phyloP scores from a whole-genome alignment of 192 early-diverging fungal species.

The Martensiomyces pterosporus region DNA sequence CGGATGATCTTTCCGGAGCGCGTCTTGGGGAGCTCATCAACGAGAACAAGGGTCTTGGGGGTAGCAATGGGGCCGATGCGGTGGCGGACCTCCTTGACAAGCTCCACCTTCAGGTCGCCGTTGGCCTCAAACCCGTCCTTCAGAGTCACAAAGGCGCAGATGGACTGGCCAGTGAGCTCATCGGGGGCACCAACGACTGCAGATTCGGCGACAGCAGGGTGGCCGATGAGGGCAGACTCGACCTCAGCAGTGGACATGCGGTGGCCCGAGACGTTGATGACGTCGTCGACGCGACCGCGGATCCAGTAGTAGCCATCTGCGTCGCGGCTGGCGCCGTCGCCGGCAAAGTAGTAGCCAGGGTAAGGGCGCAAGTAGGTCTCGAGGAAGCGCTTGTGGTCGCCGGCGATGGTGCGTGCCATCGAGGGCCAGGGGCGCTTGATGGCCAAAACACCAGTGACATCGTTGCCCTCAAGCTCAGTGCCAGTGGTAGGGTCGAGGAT shows the following conservation, averaged over 20 bases:
- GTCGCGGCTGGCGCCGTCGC: constrained; percentile 89
- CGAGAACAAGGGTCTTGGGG: constrained; percentile 81
- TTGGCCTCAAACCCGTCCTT: constrained; percentile 60
- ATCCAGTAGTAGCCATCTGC: constrained; percentile 96
- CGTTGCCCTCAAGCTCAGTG: constrained; percentile 75
- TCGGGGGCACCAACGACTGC: constrained; percentile 86
- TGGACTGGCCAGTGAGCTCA: constrained; percentile 87
- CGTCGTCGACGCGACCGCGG: constrained; percentile 86
- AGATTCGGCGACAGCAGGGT: constrained; percentile 79
- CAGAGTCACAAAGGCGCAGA: constrained; percentile 80
- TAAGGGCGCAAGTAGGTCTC: constrained; percentile 92
- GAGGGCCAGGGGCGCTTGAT: constrained; percentile 86
- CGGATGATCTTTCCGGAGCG: constrained; percentile 96
- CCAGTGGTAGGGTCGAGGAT: constrained; percentile 85
- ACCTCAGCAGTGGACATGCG: constrained; percentile 92
- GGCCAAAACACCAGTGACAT: constrained; percentile 88
- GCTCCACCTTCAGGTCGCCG: constrained; percentile 53
- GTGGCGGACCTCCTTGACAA: constrained; percentile 74
- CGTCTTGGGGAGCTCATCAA: constrained; percentile 91
- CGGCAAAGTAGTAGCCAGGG: constrained; percentile 91
- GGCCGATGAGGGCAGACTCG: constrained; percentile 81
- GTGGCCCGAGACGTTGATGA: constrained; percentile 96
- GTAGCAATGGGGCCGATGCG: constrained; percentile 93
- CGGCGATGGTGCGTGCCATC: constrained; percentile 87
- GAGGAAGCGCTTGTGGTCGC: constrained; percentile 87